phyloP scores from a whole-genome alignment of 1,284 basidiomycete species.

The Trametes hirsuta region DNA sequence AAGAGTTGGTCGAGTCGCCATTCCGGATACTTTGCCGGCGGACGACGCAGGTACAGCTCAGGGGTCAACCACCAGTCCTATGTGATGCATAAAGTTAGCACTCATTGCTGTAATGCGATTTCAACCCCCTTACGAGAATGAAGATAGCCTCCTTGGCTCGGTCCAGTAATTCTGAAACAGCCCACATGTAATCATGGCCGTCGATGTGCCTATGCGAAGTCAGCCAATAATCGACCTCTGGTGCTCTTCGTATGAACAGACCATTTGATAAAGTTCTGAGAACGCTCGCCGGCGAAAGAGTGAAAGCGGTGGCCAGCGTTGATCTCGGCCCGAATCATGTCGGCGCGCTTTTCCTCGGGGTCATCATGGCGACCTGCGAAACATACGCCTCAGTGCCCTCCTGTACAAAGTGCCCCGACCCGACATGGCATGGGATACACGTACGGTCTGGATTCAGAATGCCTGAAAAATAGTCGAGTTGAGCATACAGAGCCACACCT shows the following conservation, averaged over 20 bases:
- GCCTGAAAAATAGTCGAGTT: constrained; percentile 41
- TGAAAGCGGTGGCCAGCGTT: constrained; percentile 80
- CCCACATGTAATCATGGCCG: constrained; percentile 94
- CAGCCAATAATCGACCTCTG: too few species aligned
- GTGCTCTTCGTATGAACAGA: constrained; percentile 35
- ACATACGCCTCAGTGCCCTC: background rate
- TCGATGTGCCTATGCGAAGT: constrained; percentile 68
- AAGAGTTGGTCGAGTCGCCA: constrained; percentile 88
- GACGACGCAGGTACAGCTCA: constrained; percentile 89
- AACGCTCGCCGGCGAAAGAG: constrained; percentile 78
- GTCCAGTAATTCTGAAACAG: constrained; percentile 87
- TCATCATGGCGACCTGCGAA: constrained; percentile 74
- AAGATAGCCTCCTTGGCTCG: constrained; percentile 78
- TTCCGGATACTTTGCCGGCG: constrained; percentile 79
- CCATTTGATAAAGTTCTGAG: constrained; percentile 86
- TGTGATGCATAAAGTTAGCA: background rate
- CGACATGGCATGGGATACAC: constrained; percentile 24
- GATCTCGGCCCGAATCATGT: constrained; percentile 70
- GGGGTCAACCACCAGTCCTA: constrained; percentile 93
- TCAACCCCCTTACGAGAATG: constrained; percentile 54
- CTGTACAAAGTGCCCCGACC: too few species aligned
- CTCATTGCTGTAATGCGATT: background rate
- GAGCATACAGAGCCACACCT: background rate
- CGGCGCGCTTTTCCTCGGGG: constrained; percentile 67
- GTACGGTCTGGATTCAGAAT: constrained; percentile 61